A percentile compares a stretch with the other conserved stretches of the same genome.
Conservation (phyloP, 352 stramenopile species). For the Phytophthora aleatoria region DNA sequence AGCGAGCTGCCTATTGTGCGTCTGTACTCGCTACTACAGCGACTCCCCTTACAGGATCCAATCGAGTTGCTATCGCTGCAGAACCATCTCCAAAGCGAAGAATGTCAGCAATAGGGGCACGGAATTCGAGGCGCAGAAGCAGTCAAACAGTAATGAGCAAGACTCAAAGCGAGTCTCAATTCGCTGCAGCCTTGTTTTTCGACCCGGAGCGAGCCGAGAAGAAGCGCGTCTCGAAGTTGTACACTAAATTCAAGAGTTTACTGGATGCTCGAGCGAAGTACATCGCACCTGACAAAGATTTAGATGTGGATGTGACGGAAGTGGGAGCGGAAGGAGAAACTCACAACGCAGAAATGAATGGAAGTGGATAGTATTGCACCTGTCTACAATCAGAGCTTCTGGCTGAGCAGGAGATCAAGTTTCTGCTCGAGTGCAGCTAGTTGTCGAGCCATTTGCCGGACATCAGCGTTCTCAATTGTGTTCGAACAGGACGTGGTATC, state of each 20-base stretch:
- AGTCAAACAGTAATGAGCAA: constrained; percentile 4
- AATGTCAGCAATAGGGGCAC: constrained; percentile 2
- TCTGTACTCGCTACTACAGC: constrained; percentile 46
- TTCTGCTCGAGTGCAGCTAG: constrained; percentile 25
- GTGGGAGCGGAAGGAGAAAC: not conserved
- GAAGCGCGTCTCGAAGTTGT: constrained; percentile 62
- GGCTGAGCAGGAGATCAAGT: constrained; percentile 30
- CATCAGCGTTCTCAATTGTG: not conserved
- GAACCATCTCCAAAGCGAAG: constrained; percentile 8
- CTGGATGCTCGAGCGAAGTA: constrained; percentile 60
- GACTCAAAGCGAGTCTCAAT: not conserved
- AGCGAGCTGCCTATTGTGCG: constrained; percentile 60
- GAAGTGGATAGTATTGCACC: no score
- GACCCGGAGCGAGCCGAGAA: constrained; percentile 60
- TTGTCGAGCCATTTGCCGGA: constrained; percentile 21
- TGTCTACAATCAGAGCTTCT: not conserved
- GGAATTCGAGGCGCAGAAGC: not conserved
- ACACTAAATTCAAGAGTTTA: constrained; percentile 61
- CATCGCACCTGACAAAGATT: constrained; percentile 15
- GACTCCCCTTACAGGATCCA: not conserved
- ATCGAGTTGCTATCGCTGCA: not conserved
- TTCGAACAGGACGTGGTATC: not conserved
- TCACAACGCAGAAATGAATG: no score
- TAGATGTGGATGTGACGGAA: constrained; percentile 1
- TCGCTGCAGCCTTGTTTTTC: constrained; percentile 35